Percentiles rank a stretch among this genome's conserved stretches.
These are phyloP conservation scores for Epichloe baconii DNA, from an alignment of 2,329 filamentous ascomycete genomes.

Conservation along the genomic window DNA sequence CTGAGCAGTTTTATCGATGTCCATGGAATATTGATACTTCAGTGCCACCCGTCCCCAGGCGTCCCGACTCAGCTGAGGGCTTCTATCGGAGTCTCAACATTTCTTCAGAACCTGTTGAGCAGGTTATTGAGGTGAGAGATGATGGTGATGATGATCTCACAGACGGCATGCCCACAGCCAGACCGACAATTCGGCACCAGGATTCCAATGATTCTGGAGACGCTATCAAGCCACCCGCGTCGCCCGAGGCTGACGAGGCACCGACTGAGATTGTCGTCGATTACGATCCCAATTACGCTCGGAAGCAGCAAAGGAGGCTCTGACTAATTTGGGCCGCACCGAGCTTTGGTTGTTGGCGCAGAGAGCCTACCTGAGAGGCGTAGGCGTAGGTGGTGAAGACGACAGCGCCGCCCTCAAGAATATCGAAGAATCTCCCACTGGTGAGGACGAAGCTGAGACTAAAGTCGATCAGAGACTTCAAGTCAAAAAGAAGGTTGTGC, in stretches of 20 bases:
- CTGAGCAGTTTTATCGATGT: slow-evolving; percentile 78
- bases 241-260: slow-evolving; percentile 34
- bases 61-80: slow-evolving; percentile 24
- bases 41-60: slow-evolving; percentile 22
- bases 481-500: slow-evolving; percentile 58
- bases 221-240: slow-evolving; percentile 19
- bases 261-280: slow-evolving; percentile 54
- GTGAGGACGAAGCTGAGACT: slow-evolving; percentile 14
- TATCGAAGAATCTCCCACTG: slow-evolving; percentile 21
- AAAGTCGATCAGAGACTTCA: slow-evolving; percentile 13
- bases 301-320: slow-evolving; percentile 57
- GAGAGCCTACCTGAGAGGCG: slow-evolving; percentile 57
- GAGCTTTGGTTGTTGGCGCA: slow-evolving; percentile 79
- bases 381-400: slow-evolving; percentile 45
- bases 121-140: slow-evolving; percentile 44
- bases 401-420: slow-evolving; percentile 24
- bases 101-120: slow-evolving; percentile 45
- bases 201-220: slow-evolving; percentile 20
- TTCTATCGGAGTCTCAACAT: slow-evolving; percentile 26
- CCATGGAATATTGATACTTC: slow-evolving; percentile 52
- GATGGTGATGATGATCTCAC: slow-evolving; percentile 30
- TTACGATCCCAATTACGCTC: slow-evolving; percentile 63
- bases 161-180: slow-evolving; percentile 55
- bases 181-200: slow-evolving; percentile 27
- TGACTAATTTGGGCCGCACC: slow-evolving; percentile 71